Percentiles rank a stretch among this genome's conserved stretches.
These are phyloP conservation scores for Colletotrichum tofieldiae DNA, from an alignment of 2,329 filamentous ascomycete genomes.

Conservation along the genomic window DNA sequence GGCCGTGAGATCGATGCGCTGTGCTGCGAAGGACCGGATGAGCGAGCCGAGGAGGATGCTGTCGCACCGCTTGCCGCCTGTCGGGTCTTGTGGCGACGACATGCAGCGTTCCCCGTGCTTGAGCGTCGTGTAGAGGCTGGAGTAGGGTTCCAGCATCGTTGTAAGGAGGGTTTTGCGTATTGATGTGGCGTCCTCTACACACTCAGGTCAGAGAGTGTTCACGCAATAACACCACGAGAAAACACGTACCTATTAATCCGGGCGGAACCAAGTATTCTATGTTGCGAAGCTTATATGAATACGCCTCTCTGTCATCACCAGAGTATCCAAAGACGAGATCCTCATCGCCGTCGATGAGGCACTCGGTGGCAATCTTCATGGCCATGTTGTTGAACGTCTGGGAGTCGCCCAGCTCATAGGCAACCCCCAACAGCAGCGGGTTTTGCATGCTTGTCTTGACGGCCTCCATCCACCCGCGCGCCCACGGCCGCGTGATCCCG, in stretches of 20 bases:
- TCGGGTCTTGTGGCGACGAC: slow-evolving; percentile 17
- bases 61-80: slow-evolving; percentile 26
- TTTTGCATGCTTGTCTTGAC: slow-evolving; percentile 41
- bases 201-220: background rate
- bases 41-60: slow-evolving; percentile 36
- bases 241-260: slow-evolving; percentile 1
- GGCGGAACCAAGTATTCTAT: slow-evolving; percentile 25
- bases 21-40: slow-evolving; percentile 26
- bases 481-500: slow-evolving; percentile 47
- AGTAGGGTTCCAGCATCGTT: slow-evolving; percentile 22
- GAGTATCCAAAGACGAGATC: slow-evolving; percentile 32
- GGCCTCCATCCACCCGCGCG: slow-evolving; percentile 43
- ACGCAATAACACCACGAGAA: accelerated
- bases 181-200: slow-evolving; percentile 6
- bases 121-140: slow-evolving; percentile 11
- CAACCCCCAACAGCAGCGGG: slow-evolving; percentile 49
- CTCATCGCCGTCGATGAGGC: slow-evolving; percentile 20
- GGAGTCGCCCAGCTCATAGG: slow-evolving; percentile 51
- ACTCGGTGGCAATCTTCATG: slow-evolving; percentile 47
- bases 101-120: slow-evolving; percentile 25
- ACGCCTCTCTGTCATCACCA: slow-evolving; percentile 1
- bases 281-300: slow-evolving; percentile 26
- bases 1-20: slow-evolving; percentile 15
- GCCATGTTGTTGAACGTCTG: slow-evolving; percentile 45
- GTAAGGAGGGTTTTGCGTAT: slow-evolving; percentile 16